A percentile compares a stretch with the other conserved stretches of the same genome.
phyloP scores from a whole-genome alignment of 2,329 filamentous ascomycete genomes.

The Ustilaginoidea virens region DNA sequence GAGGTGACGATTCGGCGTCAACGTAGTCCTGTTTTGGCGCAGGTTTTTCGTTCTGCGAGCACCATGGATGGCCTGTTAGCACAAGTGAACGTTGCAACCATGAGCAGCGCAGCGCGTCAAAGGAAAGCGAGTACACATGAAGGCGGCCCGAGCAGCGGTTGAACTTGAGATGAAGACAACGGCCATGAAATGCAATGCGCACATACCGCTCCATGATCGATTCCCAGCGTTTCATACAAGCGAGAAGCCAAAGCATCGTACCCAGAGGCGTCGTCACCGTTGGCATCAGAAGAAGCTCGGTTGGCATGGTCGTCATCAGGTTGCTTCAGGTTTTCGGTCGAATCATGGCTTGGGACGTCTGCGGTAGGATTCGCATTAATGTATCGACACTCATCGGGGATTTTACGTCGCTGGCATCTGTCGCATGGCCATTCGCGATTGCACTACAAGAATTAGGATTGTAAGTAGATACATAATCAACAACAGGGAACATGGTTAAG shows the following conservation, averaged over 20 bases:
- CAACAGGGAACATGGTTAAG: not conserved
- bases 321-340: slow-evolving; percentile 3
- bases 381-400: slow-evolving; percentile 14
- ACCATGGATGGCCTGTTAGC: not conserved
- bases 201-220: slow-evolving; percentile 7
- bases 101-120: no score
- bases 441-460: slow-evolving; percentile 9
- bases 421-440: slow-evolving; percentile 18
- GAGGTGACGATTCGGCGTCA: slow-evolving; percentile 8
- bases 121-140: not conserved
- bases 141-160: not conserved
- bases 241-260: slow-evolving; percentile 10
- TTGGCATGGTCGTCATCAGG: slow-evolving; percentile 2
- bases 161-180: no score
- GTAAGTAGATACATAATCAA: not conserved
- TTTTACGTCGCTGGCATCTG: slow-evolving; percentile 16
- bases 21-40: slow-evolving; percentile 8
- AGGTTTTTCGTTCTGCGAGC: slow-evolving; percentile 6
- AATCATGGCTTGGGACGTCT: slow-evolving; percentile 1
- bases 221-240: slow-evolving; percentile 9
- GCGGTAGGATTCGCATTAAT: slow-evolving; percentile 6
- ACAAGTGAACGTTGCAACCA: no score
- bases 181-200: no score
- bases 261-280: slow-evolving; percentile 3
- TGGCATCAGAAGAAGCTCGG: slow-evolving; percentile 1